phyloP scores from a whole-genome alignment of 2,329 filamentous ascomycete species.

The Fusarium miscanthi region DNA sequence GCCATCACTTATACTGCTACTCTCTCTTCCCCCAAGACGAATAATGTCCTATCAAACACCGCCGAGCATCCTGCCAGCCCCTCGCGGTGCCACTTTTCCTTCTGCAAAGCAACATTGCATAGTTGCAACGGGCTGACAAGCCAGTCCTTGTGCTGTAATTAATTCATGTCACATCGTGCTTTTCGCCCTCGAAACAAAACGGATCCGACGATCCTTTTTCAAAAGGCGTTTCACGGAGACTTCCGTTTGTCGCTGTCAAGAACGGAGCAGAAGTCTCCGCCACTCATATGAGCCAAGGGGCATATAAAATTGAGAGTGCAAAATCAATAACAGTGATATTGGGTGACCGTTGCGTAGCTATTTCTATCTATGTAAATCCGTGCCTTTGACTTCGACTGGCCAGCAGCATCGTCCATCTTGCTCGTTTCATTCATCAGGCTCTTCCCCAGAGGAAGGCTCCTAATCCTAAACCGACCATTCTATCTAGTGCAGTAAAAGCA shows the following conservation, averaged over 20 bases:
- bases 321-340: conserved; percentile 33
- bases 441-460: conserved; percentile 35
- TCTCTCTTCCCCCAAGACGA: neutral
- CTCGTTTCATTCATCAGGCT: conserved; percentile 46
- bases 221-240: conserved; percentile 32
- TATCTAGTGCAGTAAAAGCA: conserved; percentile 42
- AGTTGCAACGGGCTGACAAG: conserved; percentile 28
- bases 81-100: conserved; percentile 36
- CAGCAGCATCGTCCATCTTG: conserved; percentile 46
- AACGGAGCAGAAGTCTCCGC: neutral
- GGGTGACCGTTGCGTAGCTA: conserved; percentile 38
- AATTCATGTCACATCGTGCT: conserved; percentile 39
- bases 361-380: conserved; percentile 44
- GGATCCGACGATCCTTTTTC: conserved; percentile 30
- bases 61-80: conserved; percentile 30
- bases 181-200: conserved; percentile 39
- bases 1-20: conserved; percentile 5
- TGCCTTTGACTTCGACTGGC: conserved; percentile 42
- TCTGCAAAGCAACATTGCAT: conserved; percentile 37
- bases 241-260: neutral
- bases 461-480: conserved; percentile 40
- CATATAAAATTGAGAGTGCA: neutral
- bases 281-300: neutral
- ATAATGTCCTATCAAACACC: conserved; percentile 28
- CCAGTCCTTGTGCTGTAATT: conserved; percentile 35